Percentiles rank a stretch among this genome's conserved stretches.
These are phyloP conservation scores for Phellinidium pouzarii DNA, from an alignment of 1,284 basidiomycete species.

Conservation along the genomic window DNA sequence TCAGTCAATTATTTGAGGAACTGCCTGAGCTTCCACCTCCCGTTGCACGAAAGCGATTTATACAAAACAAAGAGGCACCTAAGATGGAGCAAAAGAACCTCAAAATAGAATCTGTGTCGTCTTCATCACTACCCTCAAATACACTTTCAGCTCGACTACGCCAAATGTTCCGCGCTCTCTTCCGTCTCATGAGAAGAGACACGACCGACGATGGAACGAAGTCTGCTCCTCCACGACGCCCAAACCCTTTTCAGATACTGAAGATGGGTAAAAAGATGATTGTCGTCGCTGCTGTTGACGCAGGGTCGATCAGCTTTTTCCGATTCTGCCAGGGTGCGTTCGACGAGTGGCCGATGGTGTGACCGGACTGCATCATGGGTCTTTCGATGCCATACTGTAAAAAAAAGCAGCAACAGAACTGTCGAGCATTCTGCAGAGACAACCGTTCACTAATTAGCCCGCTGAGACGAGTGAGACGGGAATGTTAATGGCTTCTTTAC, in stretches of 20 bases:
- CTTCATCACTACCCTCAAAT: slow-evolving; percentile 25
- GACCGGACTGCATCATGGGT: neutral
- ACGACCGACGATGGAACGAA: neutral
- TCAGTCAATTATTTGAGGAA: slow-evolving; percentile 54
- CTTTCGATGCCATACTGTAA: neutral
- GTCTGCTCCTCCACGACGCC: slow-evolving; percentile 25
- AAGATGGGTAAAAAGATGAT: slow-evolving; percentile 83
- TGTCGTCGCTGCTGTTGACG: slow-evolving; percentile 86
- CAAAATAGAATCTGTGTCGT: slow-evolving; percentile 20
- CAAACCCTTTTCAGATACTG: slow-evolving; percentile 69
- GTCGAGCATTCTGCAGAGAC: neutral
- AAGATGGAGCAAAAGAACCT: slow-evolving; percentile 17
- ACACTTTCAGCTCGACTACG: neutral
- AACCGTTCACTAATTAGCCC: too few relatives aligned
- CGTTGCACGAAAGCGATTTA: slow-evolving; percentile 40
- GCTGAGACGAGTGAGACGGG: too few relatives aligned
- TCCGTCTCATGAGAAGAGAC: neutral
- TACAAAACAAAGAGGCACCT: slow-evolving; percentile 20
- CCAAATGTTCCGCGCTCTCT: neutral
- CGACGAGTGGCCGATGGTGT: slow-evolving; percentile 67
- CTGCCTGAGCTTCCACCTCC: slow-evolving; percentile 54
- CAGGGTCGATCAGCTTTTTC: slow-evolving; percentile 85
- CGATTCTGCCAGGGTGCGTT: slow-evolving; percentile 86
- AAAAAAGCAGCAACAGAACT: neutral
- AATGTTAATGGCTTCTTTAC: too few relatives aligned